These are phyloP conservation scores for Zygotorulaspora florentina DNA, from an alignment of 805 yeast species.

Conservation along the genomic window DNA sequence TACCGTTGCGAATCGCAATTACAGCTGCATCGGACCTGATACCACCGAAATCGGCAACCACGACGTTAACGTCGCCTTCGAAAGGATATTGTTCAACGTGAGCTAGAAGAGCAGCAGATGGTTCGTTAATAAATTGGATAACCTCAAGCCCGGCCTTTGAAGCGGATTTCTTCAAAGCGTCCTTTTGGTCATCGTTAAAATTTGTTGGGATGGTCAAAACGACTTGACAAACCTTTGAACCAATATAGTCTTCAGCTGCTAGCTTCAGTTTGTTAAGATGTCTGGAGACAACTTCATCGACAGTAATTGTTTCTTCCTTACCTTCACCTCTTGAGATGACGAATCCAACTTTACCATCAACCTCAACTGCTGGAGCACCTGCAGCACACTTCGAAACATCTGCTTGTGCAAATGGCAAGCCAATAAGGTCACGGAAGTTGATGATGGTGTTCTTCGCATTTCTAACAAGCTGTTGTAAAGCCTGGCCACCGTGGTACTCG, in stretches of 20 bases:
- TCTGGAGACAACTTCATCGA: constrained; percentile 76
- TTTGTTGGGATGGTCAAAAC: constrained; percentile 91
- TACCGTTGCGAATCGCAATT: constrained; percentile 88
- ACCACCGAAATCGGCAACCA: constrained; percentile 96
- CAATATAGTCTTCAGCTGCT: constrained; percentile 92
- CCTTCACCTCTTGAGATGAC: constrained; percentile 48
- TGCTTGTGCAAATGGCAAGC: constrained; percentile 64
- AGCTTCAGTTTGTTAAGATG: constrained; percentile 75
- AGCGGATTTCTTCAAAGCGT: constrained; percentile 57
- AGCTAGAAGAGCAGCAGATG: constrained; percentile 85
- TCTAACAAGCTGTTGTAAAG: constrained; percentile 86
- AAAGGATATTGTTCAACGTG: constrained; percentile 52
- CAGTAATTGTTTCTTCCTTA: constrained; percentile 51
- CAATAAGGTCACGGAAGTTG: constrained; percentile 91
- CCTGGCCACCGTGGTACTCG: constrained; percentile 97
- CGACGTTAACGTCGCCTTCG: constrained; percentile 37
- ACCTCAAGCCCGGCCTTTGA: constrained; percentile 71
- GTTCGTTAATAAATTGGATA: constrained; percentile 86
- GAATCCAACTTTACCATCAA: constrained; percentile 66
- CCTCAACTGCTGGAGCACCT: constrained; percentile 37
- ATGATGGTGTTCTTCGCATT: constrained; percentile 81
- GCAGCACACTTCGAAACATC: constrained; percentile 65
- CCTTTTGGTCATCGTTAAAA: constrained; percentile 69
- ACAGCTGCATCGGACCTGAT: constrained; percentile 94
- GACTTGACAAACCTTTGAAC: constrained; percentile 71